Percentiles rank a stretch among this genome's conserved stretches.
Conservation (phyloP, 2,329 filamentous ascomycete genomes). For the Arthroderma uncinatum region DNA sequence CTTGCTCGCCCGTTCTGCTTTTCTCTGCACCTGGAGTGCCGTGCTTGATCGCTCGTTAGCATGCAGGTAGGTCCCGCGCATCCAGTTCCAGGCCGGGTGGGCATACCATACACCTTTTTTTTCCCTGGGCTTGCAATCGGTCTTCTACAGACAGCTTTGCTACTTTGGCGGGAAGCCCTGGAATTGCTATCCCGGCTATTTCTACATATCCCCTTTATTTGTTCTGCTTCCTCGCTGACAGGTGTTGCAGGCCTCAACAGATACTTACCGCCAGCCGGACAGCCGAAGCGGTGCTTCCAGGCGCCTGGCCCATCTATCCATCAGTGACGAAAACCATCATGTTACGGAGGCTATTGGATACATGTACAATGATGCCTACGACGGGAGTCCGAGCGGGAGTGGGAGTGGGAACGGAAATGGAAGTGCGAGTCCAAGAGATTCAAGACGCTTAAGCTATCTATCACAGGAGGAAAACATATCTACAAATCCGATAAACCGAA, state of each 20-base stretch:
- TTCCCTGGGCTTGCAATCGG: too few species aligned
- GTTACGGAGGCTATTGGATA: constrained; percentile 89
- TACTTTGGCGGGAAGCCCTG: too few species aligned
- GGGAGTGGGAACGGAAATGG: background rate
- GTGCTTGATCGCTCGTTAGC: constrained; percentile 17
- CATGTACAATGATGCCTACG: constrained; percentile 65
- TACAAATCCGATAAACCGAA: constrained; percentile 26
- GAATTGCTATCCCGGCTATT: too few species aligned
- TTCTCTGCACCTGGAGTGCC: constrained; percentile 13
- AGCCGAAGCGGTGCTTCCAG: background rate
- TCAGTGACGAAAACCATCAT: constrained; percentile 86
- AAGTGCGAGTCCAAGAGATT: constrained; percentile 36
- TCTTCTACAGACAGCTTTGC: too few species aligned
- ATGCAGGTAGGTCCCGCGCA: constrained; percentile 4
- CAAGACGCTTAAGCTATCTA: constrained; percentile 66
- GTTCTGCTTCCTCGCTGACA: too few species aligned
- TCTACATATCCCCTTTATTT: too few species aligned
- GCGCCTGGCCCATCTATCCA: constrained; percentile 45
- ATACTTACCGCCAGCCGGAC: constrained; percentile 3
- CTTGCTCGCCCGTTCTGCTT: constrained; percentile 19
- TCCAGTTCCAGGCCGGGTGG: background rate
- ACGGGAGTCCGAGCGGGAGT: constrained; percentile 11
- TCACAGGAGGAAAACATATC: constrained; percentile 36
- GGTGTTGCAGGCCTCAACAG: background rate
- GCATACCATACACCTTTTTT: background rate